Percentiles rank a stretch among this genome's conserved stretches.
Evolutionary conservation across 495 filamentous ascomycete species (phyloP).

Genomic region (Stereocaulon alpinum): DNA sequence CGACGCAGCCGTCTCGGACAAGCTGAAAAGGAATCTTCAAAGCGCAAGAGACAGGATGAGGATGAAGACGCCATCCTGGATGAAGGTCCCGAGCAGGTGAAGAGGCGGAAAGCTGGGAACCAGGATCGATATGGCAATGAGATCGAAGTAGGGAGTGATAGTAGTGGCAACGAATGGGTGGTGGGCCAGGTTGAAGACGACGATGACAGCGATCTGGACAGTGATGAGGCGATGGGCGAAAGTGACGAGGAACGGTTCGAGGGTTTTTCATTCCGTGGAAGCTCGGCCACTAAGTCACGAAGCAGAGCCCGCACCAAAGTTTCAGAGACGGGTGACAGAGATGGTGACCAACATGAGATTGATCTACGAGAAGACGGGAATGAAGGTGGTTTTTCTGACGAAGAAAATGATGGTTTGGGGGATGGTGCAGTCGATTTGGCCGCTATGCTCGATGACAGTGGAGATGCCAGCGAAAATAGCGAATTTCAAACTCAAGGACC

Average conservation of each 20-base stretch:
- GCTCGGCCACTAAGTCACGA: constrained; percentile 38
- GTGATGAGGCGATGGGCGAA: constrained; percentile 85
- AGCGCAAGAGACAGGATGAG: constrained; percentile 37
- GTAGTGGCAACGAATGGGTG: constrained; percentile 82
- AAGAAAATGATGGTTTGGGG: constrained; percentile 59
- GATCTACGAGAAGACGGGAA: constrained; percentile 49
- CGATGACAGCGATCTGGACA: constrained; percentile 77
- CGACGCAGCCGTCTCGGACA: constrained; percentile 49
- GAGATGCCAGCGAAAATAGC: constrained; percentile 52
- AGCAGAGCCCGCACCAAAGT: constrained; percentile 25
- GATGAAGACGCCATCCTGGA: constrained; percentile 37
- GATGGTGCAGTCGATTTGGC: constrained; percentile 81
- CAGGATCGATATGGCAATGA: constrained; percentile 18
- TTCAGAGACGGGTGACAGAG: constrained; percentile 23
- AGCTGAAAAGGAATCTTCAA: constrained; percentile 36
- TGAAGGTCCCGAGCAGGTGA: constrained; percentile 37
- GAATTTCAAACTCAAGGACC: constrained; percentile 26
- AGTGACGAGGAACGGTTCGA: constrained; percentile 79
- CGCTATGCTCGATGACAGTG: constrained; percentile 66
- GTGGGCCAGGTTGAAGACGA: constrained; percentile 64
- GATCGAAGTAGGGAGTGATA: constrained; percentile 58
- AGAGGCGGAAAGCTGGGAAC: constrained; percentile 25
- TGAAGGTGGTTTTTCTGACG: constrained; percentile 39
- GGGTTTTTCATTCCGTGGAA: constrained; percentile 62
- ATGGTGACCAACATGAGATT: constrained; percentile 29